Percentiles rank a stretch among this genome's conserved stretches.
Evolutionary conservation across 371 early-diverging fungal genomes (phyloP).

Genomic region (Choanephora cucurbitarum): DNA sequence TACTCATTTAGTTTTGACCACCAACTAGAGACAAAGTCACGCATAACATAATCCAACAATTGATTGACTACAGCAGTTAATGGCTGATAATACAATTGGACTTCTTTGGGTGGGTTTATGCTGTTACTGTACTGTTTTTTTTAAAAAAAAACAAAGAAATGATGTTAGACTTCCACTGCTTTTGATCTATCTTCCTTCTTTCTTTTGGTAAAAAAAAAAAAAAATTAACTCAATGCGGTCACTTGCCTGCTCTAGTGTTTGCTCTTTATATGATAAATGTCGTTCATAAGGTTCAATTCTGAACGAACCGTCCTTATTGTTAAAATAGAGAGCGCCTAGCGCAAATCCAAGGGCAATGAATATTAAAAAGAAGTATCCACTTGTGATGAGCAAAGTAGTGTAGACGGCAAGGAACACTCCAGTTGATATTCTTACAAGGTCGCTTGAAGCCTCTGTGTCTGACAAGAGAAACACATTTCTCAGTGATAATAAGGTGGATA

Average conservation of each 20-base stretch:
- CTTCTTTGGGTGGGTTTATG: conserved; percentile 11
- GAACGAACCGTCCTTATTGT: background rate
- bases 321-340: conserved; percentile 25
- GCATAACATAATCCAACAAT: conserved; percentile 43
- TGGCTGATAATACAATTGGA: conserved; percentile 37
- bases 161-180: background rate
- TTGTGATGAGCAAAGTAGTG: conserved; percentile 26
- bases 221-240: too few species aligned
- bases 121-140: conserved; percentile 16
- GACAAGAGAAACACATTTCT: background rate
- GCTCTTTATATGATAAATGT: conserved; percentile 5
- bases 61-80: conserved; percentile 35
- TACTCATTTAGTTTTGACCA: conserved; percentile 42
- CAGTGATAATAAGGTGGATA: too few species aligned
- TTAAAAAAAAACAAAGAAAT: background rate
- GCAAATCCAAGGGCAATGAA: conserved; percentile 32
- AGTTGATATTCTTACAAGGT: background rate
- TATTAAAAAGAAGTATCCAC: conserved; percentile 33
- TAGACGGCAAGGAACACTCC: conserved; percentile 18
- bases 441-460: background rate
- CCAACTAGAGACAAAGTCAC: conserved; percentile 57
- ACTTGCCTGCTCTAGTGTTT: conserved; percentile 5
- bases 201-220: too few species aligned
- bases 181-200: too few species aligned
- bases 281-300: conserved; percentile 1